A percentile compares a stretch with the other conserved stretches of the same genome.
These are phyloP conservation scores for Lachancea fermentati DNA, from an alignment of 805 yeast genomes.

Conservation along the genomic window DNA sequence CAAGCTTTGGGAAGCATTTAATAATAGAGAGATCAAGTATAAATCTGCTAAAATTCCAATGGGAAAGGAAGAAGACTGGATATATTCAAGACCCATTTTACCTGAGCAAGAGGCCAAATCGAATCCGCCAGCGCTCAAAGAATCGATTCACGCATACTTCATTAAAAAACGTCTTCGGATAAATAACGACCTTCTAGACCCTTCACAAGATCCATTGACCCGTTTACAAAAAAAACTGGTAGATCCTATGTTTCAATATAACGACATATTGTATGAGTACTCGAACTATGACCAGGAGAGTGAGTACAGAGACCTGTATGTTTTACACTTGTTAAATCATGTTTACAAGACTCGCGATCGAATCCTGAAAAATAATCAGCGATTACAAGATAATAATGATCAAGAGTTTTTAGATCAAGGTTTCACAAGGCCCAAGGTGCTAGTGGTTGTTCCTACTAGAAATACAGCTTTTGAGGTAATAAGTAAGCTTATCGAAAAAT, in stretches of 20 bases:
- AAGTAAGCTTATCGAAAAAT: conserved; percentile 50
- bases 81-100: conserved; percentile 26
- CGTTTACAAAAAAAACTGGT: conserved; percentile 47
- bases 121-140: conserved; percentile 18
- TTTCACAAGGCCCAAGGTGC: conserved; percentile 85
- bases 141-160: conserved; percentile 33
- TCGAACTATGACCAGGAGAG: conserved; percentile 43
- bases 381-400: conserved; percentile 40
- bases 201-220: conserved; percentile 28
- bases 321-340: conserved; percentile 75
- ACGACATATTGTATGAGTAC: conserved; percentile 62
- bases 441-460: conserved; percentile 80
- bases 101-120: conserved; percentile 13
- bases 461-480: conserved; percentile 68
- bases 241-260: conserved; percentile 65
- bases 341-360: conserved; percentile 80
- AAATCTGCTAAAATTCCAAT: conserved; percentile 17
- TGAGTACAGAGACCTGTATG: conserved; percentile 56
- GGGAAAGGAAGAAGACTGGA: conserved; percentile 18
- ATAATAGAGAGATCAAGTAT: conserved; percentile 28
- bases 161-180: conserved; percentile 41
- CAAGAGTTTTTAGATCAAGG: conserved; percentile 87
- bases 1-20: conserved; percentile 32
- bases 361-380: conserved; percentile 70
- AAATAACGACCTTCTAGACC: conserved; percentile 25